Evolutionary conservation across 108 stramenopile genomes (phyloP).

Genomic region (Asterionellopsis glacialis): DNA sequence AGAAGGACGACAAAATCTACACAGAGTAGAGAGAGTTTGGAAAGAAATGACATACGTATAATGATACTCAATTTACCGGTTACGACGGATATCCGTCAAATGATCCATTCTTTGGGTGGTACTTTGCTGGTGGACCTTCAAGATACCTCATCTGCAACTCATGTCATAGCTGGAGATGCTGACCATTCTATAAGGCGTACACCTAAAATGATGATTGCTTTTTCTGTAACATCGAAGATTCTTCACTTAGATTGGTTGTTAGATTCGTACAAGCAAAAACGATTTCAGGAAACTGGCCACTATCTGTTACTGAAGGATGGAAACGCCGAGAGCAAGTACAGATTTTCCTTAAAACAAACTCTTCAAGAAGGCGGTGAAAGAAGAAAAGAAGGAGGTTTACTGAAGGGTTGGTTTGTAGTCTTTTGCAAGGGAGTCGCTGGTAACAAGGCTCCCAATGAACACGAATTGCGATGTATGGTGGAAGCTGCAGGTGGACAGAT

Average conservation of each 20-base stretch:
- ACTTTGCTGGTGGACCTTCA: too few relatives aligned
- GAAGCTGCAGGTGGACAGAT: constrained; percentile 46
- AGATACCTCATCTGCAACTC: constrained; percentile 20
- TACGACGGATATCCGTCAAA: too few relatives aligned
- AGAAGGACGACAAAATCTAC: too few relatives aligned
- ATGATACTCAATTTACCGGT: too few relatives aligned
- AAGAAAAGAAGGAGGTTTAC: constrained; percentile 26
- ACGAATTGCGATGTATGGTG: constrained; percentile 37
- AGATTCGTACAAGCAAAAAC: constrained; percentile 29
- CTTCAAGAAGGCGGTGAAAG: constrained; percentile 32
- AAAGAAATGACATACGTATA: too few relatives aligned
- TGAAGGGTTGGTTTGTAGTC: constrained; percentile 29
- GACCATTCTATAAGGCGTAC: constrained; percentile 37
- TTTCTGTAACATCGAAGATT: constrained; percentile 41
- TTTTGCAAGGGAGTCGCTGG: constrained; percentile 54
- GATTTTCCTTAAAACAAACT: constrained; percentile 44
- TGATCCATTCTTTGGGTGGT: too few relatives aligned
- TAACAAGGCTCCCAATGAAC: constrained; percentile 39
- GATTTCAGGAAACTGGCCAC: constrained; percentile 18
- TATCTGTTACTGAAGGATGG: constrained; percentile 37
- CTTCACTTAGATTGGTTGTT: constrained; percentile 49
- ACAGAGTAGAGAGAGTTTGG: too few relatives aligned
- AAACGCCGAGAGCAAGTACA: constrained; percentile 43
- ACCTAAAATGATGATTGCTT: constrained; percentile 57
- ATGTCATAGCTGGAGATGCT: constrained; percentile 49